Base-by-base conservation (phyloP, 1,284 basidiomycete genomes). In the Cystobasidium sp. region DNA sequence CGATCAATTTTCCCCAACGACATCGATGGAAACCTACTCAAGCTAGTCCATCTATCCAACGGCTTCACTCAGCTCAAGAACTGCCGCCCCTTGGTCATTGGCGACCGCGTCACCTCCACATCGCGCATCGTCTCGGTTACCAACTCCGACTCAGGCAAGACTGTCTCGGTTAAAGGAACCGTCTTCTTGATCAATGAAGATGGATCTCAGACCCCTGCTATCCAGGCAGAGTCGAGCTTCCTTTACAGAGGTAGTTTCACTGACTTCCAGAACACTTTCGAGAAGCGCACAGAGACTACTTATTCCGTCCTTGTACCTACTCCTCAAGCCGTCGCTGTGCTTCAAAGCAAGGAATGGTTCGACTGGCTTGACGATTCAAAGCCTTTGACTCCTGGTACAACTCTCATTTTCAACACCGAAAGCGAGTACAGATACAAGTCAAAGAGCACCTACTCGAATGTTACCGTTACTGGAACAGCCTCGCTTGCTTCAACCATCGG, bases 331-430 rank as follows among this genome's bases (percentile, higher is more conserved):
- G 90, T 97, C 77, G 93, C 94, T 65, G 93, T 99, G 20, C 85
- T 99, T 16, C 88, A 92, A 81, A 93, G 93, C 75, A 99, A 99
- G 86, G 92, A 96, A 82, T 99, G 97, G 96, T 96, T 99, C 83
- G 89, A 91, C 74, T 98, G 95, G 96, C 89, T 91, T 73, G 89
- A 96, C 80, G 89, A 92, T 69, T 85, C 89, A 8, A 87, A 88
- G 76, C 89, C 92, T 51, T 88, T 94, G 53, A 74, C 80, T 52
- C 88, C 91, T 12, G 94, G 93, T 53, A 91, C 91, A 55, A 88
- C 87, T 2, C 89, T 99, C 68, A 88, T 94, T 78, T 97, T 99
- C 91, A 90, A 91, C 77, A 86, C 92, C 78, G 88, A 89, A 80
- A 93, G 92, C 18, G 88, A 92, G 81, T 88, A 94, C 68, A 88